Evolutionary conservation across 1,284 basidiomycete genomes (phyloP), one percentile per base, ranked within the genome.

Genomic region (Phellopilus nigrolimitatus): DNA sequence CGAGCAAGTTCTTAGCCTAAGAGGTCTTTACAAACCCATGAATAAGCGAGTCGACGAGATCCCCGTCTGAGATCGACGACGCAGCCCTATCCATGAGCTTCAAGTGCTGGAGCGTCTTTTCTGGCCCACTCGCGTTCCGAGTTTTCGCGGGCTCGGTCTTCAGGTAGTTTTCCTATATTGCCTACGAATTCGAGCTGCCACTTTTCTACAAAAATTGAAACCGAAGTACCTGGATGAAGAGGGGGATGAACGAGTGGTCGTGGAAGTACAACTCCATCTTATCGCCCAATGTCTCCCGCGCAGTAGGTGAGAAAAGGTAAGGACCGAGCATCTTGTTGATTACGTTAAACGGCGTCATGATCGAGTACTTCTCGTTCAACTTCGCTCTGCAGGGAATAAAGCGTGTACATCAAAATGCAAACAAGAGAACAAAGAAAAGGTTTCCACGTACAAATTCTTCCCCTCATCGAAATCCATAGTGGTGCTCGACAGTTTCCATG

Each of bases 251-350:
- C 1, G 85, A 81, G 62, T 92, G 89, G 64, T 99, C 97, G 56
- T 97, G 93, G 70, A 98, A 99, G 69, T 98, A 99, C 56, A 91
- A 69, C 57, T 98, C 95, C 71, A 97, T 90, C 72, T 97, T 97
- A 61, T 98, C 92, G 42, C 79, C 82, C 6, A 99, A 72, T 0
- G 88, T 86, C 65, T 94, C 85, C 46, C 85, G 79, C 42, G 84
- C 82, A 0, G 88, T 95, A 13, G 78, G 65, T 3, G 89, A 88
- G 68, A 95, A 99, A 57, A 93, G 74, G 61, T 95, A 91, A 3
- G 95, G 94, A 4, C 91, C 89, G 4, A 93, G 77, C 49, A 99
- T 77, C 66, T 91, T 91, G 56, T 82, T 78, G 19, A 86, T 88
- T 48, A 97, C 80, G 54, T 88, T 88, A 68, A 95, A 97, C 1